phyloP scores from a whole-genome alignment of 1,139 yeast genomes.

The Diutina pseudorugosa region DNA sequence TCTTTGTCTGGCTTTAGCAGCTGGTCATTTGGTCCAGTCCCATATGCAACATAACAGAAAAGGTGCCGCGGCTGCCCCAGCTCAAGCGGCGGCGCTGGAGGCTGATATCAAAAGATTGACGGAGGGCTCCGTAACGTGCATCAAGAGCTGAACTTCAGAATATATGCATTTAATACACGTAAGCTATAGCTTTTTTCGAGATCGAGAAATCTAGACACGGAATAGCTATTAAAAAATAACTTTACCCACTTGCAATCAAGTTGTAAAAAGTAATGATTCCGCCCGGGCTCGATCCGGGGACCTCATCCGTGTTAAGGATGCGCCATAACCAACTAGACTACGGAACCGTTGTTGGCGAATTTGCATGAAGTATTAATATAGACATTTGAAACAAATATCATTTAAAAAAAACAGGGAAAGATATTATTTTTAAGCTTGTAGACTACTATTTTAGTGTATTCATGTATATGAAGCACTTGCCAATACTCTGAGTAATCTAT shows the following conservation, averaged over 20 bases:
- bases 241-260: no score
- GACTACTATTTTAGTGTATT: no score
- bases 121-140: slow-evolving; percentile 2
- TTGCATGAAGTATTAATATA: neutral
- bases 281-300: neutral
- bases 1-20: slow-evolving; percentile 88
- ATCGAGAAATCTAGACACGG: no score
- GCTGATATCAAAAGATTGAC: slow-evolving; percentile 5
- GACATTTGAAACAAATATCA: no score
- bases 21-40: slow-evolving; percentile 95
- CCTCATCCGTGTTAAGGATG: neutral
- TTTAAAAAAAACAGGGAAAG: no score
- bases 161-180: neutral
- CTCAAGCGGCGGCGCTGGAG: slow-evolving; percentile 13
- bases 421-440: no score
- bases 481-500: no score
- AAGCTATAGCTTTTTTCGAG: no score
- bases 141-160: slow-evolving; percentile 1
- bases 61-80: slow-evolving; percentile 31
- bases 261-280: neutral
- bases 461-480: no score
- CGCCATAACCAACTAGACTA: neutral
- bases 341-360: neutral
- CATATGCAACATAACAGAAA: slow-evolving; percentile 94
- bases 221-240: no score